phyloP scores from a whole-genome alignment of 2,329 filamentous ascomycete genomes.

The Colletotrichum sp. region DNA sequence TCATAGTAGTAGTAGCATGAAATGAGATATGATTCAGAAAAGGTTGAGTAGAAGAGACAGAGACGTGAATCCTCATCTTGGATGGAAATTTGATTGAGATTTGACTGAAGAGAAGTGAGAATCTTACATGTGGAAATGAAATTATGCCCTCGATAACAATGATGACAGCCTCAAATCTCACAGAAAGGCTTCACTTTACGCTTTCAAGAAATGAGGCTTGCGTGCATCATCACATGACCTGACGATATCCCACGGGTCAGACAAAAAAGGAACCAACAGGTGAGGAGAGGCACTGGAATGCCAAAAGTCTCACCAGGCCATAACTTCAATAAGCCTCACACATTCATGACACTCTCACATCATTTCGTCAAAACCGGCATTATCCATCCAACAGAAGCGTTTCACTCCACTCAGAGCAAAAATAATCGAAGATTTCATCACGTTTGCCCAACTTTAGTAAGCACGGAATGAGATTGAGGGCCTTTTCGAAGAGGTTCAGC shows the following conservation, averaged over 20 bases:
- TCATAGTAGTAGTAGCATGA: not conserved
- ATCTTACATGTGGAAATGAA: not conserved
- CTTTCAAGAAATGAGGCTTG: too few species aligned
- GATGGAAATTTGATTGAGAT: not conserved
- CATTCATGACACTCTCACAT: not conserved
- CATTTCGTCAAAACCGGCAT: not conserved
- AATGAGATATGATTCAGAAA: not conserved
- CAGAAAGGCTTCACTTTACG: fast-evolving
- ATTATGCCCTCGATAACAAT: not conserved
- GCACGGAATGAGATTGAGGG: not conserved
- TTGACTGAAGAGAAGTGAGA: not conserved
- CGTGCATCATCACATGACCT: fast-evolving
- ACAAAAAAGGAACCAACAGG: not conserved
- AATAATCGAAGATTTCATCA: not conserved
- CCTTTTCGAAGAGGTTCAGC: fast-evolving
- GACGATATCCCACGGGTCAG: fast-evolving
- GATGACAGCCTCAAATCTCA: not conserved
- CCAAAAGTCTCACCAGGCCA: not conserved
- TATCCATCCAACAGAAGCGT: not conserved
- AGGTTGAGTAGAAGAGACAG: not conserved
- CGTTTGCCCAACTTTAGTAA: not conserved
- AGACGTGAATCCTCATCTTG: not conserved
- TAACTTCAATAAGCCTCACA: not conserved
- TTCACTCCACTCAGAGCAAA: not conserved
- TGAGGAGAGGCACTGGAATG: not conserved